phyloP scores from a whole-genome alignment of 2,329 filamentous ascomycete species.

The Fusarium miscanthi region DNA sequence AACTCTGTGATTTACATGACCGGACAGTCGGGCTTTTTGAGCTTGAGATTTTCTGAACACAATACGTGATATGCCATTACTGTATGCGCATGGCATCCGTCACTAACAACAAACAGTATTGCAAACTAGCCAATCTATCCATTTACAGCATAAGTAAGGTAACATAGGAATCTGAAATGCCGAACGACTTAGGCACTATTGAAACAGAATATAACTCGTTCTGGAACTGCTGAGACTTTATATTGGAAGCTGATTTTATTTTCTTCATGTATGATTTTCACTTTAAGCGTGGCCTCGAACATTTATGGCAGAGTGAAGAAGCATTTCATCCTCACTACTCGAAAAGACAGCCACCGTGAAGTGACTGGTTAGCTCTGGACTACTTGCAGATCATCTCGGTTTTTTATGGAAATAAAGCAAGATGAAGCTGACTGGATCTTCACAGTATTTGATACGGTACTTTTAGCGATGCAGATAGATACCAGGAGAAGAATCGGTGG shows the following conservation, averaged over 20 bases:
- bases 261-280: background rate
- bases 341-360: background rate
- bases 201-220: background rate
- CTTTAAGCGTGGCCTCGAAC: background rate
- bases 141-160: background rate
- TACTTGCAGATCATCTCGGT: background rate
- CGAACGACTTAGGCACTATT: background rate
- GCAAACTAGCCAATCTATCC: background rate
- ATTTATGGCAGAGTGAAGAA: background rate
- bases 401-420: slow-evolving; percentile 1
- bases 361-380: background rate
- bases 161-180: background rate
- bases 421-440: background rate
- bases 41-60: slow-evolving; percentile 3
- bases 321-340: background rate
- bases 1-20: slow-evolving; percentile 1
- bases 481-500: slow-evolving; percentile 12
- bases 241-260: background rate
- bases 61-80: background rate
- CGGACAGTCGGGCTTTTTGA: background rate
- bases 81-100: background rate
- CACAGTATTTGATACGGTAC: background rate
- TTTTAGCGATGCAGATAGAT: slow-evolving; percentile 2
- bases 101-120: background rate
- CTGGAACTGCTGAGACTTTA: background rate